Base-by-base conservation (phyloP, 306 rosid species). In the Astragalus glycyphyllos region DNA sequence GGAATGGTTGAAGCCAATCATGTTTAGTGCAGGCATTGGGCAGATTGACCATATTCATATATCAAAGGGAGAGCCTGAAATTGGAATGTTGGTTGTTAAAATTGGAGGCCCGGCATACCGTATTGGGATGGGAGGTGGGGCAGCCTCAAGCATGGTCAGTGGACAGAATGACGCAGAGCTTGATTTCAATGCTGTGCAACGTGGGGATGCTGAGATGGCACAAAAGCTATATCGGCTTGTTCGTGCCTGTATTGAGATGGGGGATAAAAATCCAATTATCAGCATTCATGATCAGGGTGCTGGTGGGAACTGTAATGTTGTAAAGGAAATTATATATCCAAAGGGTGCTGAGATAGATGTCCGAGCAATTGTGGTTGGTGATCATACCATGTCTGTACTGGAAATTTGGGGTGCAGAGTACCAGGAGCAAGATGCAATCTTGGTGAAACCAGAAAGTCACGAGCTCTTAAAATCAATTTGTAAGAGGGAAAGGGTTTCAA, bases 171-270 rank as follows among this genome's bases (percentile, higher is more conserved):
- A 86, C 13, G 96, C 87, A 7, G 97, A 92, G 64, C 95, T 92
- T 82, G 98, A 89, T 86, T 92, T 92, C 74, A 92, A 90, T 79
- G 98, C 97, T 35, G 97, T 92, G 26, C 98, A 92, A 74, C 92
- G 97, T 49, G 98, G 98, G 66, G 98, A 92, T 79, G 98, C 96
- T 57, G 98, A 92, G 84, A 92, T 92, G 98, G 86, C 98, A 41
- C 98, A 92, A 23, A 92, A 92, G 80, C 75, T 92, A 41, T 92
- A 92, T 17, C 96, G 97, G 49, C 90, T 92, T 31, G 98, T 92
- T 65, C 98, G 98, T 73, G 84, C 96, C 34, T 92, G 98, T 69
- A 86, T 90, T 76, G 98, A 92, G 70, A 88, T 92, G 98, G 97
- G 90, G 68, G 92, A 92, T 63, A 76, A 80, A 63, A 91, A 91